Evolutionary conservation across 1,139 yeast species (phyloP).

Genomic region (Hanseniaspora sp.): DNA sequence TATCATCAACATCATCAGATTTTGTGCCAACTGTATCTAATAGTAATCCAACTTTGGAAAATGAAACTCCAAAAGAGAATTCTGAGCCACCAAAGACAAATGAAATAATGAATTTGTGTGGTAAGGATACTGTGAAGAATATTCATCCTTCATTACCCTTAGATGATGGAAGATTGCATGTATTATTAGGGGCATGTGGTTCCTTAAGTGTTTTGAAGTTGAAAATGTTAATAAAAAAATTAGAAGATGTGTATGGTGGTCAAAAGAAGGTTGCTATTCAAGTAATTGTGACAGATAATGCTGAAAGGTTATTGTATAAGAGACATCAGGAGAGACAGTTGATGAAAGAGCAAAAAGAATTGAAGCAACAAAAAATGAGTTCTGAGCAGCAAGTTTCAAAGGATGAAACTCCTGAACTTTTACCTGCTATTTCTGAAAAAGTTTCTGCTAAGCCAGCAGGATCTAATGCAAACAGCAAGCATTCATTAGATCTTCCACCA

Average conservation of each 20-base stretch:
- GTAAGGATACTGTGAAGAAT: conserved; percentile 42
- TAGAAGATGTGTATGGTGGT: conserved; percentile 64
- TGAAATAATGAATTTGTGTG: conserved; percentile 21
- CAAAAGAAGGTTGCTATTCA: conserved; percentile 66
- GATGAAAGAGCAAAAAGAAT: conserved; percentile 16
- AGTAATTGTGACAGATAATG: conserved; percentile 66
- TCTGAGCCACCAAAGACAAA: neutral
- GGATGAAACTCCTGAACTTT: conserved; percentile 1
- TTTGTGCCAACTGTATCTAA: too few species aligned
- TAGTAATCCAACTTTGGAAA: too few species aligned
- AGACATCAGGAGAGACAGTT: conserved; percentile 23
- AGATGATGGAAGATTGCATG: conserved; percentile 83
- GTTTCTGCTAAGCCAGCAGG: neutral
- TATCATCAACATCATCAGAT: too few species aligned
- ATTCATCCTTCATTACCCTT: conserved; percentile 75
- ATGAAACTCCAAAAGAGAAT: neutral
- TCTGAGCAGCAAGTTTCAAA: conserved; percentile 6
- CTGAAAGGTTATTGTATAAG: conserved; percentile 63
- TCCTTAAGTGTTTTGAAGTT: conserved; percentile 71
- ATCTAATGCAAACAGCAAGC: conserved; percentile 16
- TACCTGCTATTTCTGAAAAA: neutral
- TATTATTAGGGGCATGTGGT: conserved; percentile 82
- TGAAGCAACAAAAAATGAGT: conserved; percentile 10
- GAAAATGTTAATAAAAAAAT: conserved; percentile 58
- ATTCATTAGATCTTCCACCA: conserved; percentile 41